Evolutionary conservation across 306 rosid genomes (phyloP).

Genomic region (Bauhinia variegata): DNA sequence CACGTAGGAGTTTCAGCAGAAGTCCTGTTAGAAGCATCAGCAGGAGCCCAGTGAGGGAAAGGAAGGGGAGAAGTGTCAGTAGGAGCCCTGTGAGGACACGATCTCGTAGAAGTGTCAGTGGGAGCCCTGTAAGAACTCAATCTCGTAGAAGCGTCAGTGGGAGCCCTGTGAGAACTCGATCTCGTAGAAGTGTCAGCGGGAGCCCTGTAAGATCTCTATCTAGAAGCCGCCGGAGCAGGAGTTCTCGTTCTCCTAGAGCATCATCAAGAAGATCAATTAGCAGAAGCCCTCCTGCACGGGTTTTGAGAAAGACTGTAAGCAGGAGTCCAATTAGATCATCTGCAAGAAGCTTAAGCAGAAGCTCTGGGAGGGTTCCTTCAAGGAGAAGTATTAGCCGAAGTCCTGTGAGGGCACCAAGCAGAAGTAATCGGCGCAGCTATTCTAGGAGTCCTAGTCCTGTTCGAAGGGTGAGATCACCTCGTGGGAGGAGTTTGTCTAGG

Average conservation of each 20-base stretch:
- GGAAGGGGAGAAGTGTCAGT: slow-evolving; percentile 51
- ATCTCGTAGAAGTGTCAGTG: slow-evolving; percentile 47
- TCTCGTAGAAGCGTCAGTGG: slow-evolving; percentile 47
- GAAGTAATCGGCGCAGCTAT: slow-evolving; percentile 71
- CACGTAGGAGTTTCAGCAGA: slow-evolving; percentile 60
- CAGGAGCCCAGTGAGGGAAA: slow-evolving; percentile 50
- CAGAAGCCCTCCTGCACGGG: slow-evolving; percentile 75
- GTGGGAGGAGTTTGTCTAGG: slow-evolving; percentile 77
- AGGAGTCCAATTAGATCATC: slow-evolving; percentile 77
- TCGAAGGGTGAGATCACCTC: slow-evolving; percentile 73
- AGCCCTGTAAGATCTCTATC: slow-evolving; percentile 55
- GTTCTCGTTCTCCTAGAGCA: slow-evolving; percentile 69
- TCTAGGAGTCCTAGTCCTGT: slow-evolving; percentile 85
- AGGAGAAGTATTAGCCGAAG: slow-evolving; percentile 71
- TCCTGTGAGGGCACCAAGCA: slow-evolving; percentile 61
- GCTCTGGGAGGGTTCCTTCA: slow-evolving; percentile 69
- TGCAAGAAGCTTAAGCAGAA: slow-evolving; percentile 80
- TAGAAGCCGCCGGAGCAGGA: slow-evolving; percentile 54
- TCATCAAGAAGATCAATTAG: slow-evolving; percentile 53
- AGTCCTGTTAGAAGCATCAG: slow-evolving; percentile 59
- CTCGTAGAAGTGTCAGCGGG: slow-evolving; percentile 48
- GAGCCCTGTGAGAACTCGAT: slow-evolving; percentile 52
- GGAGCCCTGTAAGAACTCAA: slow-evolving; percentile 52
- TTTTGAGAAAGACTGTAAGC: slow-evolving; percentile 60
- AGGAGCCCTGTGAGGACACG: slow-evolving; percentile 49